Conservation (phyloP, 108 stramenopile genomes). For the Nitzschia sp. region DNA sequence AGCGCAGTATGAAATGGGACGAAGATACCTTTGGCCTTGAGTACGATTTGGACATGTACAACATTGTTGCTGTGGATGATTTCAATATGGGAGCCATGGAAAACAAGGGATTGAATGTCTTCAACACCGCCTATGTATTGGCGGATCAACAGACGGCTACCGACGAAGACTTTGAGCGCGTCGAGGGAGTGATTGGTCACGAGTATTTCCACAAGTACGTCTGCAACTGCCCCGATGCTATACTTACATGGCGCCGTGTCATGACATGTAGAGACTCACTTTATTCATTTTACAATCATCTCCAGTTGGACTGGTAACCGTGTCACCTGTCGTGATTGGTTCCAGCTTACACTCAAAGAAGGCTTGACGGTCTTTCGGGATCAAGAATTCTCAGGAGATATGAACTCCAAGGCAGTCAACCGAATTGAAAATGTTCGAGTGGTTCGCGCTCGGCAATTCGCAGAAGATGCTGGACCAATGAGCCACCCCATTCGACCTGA, state of each 20-base stretch:
- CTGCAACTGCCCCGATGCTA: neutral
- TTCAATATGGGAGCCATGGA: constrained; percentile 98
- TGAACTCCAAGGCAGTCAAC: constrained; percentile 90
- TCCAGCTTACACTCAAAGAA: constrained; percentile 97
- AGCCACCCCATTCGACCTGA: constrained; percentile 97
- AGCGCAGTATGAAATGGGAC: constrained; percentile 94
- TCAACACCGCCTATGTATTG: constrained; percentile 95
- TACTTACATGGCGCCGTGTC: neutral
- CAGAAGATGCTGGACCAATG: constrained; percentile 92
- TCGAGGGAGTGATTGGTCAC: constrained; percentile 92
- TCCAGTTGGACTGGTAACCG: constrained; percentile 89
- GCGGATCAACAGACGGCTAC: constrained; percentile 91
- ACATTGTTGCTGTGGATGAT: constrained; percentile 89
- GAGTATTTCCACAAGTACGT: constrained; percentile 94
- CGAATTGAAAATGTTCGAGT: constrained; percentile 89
- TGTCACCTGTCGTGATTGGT: constrained; percentile 98
- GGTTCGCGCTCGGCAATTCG: constrained; percentile 84
- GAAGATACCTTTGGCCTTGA: constrained; percentile 92
- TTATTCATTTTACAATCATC: neutral
- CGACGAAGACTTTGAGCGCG: constrained; percentile 89
- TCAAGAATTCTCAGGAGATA: constrained; percentile 88
- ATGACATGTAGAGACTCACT: neutral
- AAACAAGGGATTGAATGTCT: constrained; percentile 92
- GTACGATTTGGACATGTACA: constrained; percentile 94
- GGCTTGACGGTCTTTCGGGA: constrained; percentile 97